Evolutionary conservation across 75 land plant species (phyloP), one percentile per base, ranked within the genome.

Genomic region (Selaginella moellendorffii): DNA sequence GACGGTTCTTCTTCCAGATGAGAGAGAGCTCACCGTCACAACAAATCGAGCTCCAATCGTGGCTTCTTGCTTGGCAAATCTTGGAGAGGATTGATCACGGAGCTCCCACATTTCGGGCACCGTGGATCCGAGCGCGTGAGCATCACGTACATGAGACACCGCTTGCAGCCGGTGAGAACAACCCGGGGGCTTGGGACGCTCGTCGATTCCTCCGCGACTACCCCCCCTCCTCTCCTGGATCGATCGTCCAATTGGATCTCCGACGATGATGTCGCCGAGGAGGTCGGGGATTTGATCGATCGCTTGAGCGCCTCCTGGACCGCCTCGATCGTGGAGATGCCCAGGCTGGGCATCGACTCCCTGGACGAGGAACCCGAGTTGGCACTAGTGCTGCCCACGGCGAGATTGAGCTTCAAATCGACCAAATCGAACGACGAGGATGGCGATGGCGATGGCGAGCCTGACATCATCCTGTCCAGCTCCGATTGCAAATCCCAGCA

Each of bases 91-190:
- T n/a, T n/a, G 5, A 19, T 19, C 59, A 56, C 19, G n/a, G 21
- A 21, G 24, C 24, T 19, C 19, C 25, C 19, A 56, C 59, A 56
- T 25, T 56, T 56, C 17, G 59, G 59, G n/a, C 59, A 56, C 59
- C 24, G 5, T 21, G 59, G 59, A 19, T 56, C 59, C 8, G 59
- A 19, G 24, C 24, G 2, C 5, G 59, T 21, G 8, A 56, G 5
- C 59, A 56, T 56, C 25, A 56, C 59, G n/a, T 56, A 56, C 59
- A 56, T 56, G 8, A 56, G 59, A n/a, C 59, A 56, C 24, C 8
- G 5, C 59, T 56, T 56, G 59, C 59, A 56, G 59, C 59, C 59
- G 9, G 59, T 56, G 9, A 56, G 59, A n/a, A 56, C 2, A 5
- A 56, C 59, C 24, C 21, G 5, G 19, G 8, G 5, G 21, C n/a